phyloP scores from a whole-genome alignment of 106 monocot species.

The Dactylorhiza incarnata region DNA sequence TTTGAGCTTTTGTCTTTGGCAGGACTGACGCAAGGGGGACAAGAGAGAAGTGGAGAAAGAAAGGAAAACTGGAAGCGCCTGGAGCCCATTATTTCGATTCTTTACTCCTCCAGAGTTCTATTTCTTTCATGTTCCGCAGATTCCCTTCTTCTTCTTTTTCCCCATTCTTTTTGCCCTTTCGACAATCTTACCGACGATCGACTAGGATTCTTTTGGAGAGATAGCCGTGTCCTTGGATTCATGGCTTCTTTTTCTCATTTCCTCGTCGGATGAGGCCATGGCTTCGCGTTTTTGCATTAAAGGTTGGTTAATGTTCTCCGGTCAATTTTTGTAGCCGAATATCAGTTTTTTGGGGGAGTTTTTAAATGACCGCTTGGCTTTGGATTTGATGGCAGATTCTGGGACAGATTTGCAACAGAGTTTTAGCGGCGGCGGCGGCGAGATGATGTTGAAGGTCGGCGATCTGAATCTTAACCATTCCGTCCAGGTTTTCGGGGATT shows the following conservation, averaged over 20 bases:
- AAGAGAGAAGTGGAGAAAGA: neutral
- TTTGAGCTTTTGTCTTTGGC: neutral
- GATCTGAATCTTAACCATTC: conserved; percentile 30
- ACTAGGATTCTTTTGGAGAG: neutral
- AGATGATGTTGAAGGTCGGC: conserved; percentile 14
- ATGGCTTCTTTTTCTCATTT: neutral
- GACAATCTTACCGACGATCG: neutral
- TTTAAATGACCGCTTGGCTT: neutral
- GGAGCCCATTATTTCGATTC: too few relatives aligned
- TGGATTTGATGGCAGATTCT: conserved; percentile 6
- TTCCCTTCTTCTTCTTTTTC: conserved; percentile 3
- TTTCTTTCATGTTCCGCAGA: neutral
- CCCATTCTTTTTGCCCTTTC: conserved; percentile 1
- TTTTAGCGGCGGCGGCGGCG: neutral
- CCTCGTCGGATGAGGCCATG: neutral
- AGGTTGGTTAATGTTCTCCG: neutral
- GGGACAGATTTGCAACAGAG: neutral
- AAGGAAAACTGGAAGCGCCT: too few relatives aligned
- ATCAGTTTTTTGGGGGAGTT: neutral
- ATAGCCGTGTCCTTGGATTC: neutral
- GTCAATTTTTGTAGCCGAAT: neutral
- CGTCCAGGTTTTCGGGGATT: conserved; percentile 12
- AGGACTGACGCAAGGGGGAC: neutral
- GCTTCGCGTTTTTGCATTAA: neutral
- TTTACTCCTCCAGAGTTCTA: neutral